phyloP scores from a whole-genome alignment of 2,329 filamentous ascomycete species.

The Xylaria sp. region DNA sequence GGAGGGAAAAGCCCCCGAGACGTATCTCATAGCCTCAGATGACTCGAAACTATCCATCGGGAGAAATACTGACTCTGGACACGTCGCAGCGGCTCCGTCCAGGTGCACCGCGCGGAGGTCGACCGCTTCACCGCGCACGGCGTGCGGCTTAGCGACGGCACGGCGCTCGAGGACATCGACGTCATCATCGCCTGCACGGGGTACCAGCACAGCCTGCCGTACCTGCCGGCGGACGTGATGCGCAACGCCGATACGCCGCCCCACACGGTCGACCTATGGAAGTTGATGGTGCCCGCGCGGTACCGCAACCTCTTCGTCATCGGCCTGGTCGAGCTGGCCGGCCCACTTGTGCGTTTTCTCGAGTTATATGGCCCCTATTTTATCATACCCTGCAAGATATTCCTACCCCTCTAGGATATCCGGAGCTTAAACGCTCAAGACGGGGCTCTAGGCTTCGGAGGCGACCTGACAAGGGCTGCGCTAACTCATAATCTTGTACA shows the following conservation, averaged over 20 bases:
- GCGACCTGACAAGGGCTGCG: no score
- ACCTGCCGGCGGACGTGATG: slow-evolving; percentile 34
- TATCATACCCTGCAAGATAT: no score
- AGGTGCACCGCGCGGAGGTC: slow-evolving; percentile 37
- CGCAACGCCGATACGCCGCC: slow-evolving; percentile 23
- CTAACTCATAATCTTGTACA: no score
- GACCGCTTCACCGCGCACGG: slow-evolving; percentile 35
- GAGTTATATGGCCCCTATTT: no score
- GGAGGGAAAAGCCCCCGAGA: no score
- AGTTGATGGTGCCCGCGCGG: slow-evolving; percentile 35
- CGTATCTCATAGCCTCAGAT: no score
- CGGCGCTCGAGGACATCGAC: slow-evolving; percentile 32
- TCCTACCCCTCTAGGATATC: no score
- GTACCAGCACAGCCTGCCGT: slow-evolving; percentile 23
- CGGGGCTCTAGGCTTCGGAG: no score
- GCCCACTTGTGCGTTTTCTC: no score
- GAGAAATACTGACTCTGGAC: no score
- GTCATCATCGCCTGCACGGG: slow-evolving; percentile 16
- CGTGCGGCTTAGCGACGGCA: slow-evolving; percentile 34
- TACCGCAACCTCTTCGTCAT: slow-evolving; percentile 40
- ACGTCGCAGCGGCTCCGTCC: slow-evolving; percentile 37
- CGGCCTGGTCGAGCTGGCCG: slow-evolving; percentile 37
- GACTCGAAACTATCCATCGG: no score
- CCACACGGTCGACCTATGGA: slow-evolving; percentile 37
- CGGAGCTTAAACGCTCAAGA: no score